These are phyloP conservation scores for Suhomyces sp. DNA, from an alignment of 805 yeast species.

Conservation along the genomic window DNA sequence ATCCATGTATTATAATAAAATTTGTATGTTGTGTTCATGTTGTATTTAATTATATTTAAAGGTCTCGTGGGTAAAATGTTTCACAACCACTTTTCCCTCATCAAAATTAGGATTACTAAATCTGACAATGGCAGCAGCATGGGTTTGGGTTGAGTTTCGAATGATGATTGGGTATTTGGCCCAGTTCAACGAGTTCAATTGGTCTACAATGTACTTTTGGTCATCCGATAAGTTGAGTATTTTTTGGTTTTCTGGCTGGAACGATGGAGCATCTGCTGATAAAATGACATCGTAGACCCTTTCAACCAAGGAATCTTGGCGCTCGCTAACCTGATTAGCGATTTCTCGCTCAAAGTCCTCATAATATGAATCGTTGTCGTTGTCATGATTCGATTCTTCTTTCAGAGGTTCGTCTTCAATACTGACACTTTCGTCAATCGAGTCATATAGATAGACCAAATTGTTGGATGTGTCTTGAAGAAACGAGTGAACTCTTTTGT, in stretches of 20 bases:
- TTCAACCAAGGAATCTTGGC: conserved; percentile 2
- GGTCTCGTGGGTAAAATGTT: conserved; percentile 54
- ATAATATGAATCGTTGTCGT: conserved; percentile 4
- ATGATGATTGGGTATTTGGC: conserved; percentile 68
- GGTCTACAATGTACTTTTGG: conserved; percentile 53
- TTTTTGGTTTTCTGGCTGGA: conserved; percentile 18
- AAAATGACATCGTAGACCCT: conserved; percentile 57
- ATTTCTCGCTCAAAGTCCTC: conserved; percentile 14
- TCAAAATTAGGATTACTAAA: conserved; percentile 46
- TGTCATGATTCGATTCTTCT: neutral
- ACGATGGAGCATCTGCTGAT: conserved; percentile 17
- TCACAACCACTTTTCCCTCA: conserved; percentile 68
- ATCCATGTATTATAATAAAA: neutral
- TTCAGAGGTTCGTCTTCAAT: neutral
- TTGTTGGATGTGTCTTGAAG: conserved; percentile 24
- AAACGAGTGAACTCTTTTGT: conserved; percentile 26
- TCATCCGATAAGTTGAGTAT: conserved; percentile 27
- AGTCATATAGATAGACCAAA: conserved; percentile 26
- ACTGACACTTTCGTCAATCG: conserved; percentile 12
- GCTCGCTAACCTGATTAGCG: conserved; percentile 7
- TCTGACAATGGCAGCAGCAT: conserved; percentile 79
- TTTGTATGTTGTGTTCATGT: neutral
- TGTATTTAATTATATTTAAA: conserved; percentile 12
- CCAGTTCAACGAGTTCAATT: conserved; percentile 64
- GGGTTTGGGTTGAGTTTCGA: conserved; percentile 62